Conservation (phyloP, 768 basidiomycete species). For the Kwoniella dejecticola region DNA sequence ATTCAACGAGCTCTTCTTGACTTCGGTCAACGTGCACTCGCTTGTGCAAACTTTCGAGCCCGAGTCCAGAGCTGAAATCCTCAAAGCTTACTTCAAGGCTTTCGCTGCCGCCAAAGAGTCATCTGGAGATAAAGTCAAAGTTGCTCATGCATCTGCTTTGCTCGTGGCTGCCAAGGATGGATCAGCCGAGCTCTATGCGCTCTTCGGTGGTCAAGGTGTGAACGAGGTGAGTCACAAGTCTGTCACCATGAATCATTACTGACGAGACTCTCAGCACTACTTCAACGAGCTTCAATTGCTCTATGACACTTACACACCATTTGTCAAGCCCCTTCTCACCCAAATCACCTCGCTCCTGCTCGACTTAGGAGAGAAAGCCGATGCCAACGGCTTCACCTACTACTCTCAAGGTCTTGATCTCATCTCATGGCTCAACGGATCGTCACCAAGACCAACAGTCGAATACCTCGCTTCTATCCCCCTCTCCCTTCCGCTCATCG, state of each 20-base stretch:
- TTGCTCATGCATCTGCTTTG: constrained; percentile 58
- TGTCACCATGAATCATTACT: constrained; percentile 6
- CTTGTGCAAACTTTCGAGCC: constrained; percentile 73
- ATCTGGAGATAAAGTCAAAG: constrained; percentile 59
- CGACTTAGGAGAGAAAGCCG: constrained; percentile 68
- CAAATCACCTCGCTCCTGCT: constrained; percentile 68
- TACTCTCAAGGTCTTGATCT: constrained; percentile 83
- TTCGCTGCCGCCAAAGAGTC: constrained; percentile 67
- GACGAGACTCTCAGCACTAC: constrained; percentile 64
- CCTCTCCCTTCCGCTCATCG: constrained; percentile 91
- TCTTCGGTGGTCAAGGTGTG: constrained; percentile 97
- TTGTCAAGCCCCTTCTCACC: constrained; percentile 71
- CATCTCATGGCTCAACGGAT: constrained; percentile 77
- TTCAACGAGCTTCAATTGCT: constrained; percentile 90
- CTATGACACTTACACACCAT: constrained; percentile 87
- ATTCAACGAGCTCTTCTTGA: constrained; percentile 76
- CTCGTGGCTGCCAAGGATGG: constrained; percentile 53
- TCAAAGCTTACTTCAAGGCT: constrained; percentile 77
- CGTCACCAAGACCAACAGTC: constrained; percentile 69
- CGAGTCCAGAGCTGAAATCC: constrained; percentile 73
- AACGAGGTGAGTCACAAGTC: constrained; percentile 65
- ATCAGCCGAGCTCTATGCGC: constrained; percentile 68
- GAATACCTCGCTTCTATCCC: constrained; percentile 91
- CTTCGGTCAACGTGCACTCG: constrained; percentile 74
- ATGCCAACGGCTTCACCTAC: constrained; percentile 60